A percentile compares a stretch with the other conserved stretches of the same genome.
phyloP scores from a whole-genome alignment of 2,329 filamentous ascomycete species.

The Aspergillus calidoustus region DNA sequence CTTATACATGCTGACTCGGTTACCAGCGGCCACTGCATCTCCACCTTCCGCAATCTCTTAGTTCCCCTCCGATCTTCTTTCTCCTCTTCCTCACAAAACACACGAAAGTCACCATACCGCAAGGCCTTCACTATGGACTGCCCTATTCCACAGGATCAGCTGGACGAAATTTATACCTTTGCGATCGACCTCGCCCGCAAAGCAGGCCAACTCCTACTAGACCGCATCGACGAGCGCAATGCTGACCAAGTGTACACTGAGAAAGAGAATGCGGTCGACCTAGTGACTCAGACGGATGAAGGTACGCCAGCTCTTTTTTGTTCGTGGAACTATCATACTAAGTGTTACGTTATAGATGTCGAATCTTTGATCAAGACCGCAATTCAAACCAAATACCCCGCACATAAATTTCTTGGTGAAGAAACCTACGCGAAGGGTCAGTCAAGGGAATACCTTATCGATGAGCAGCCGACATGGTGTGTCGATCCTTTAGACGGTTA shows the following conservation, averaged over 20 bases:
- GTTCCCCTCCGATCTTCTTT: constrained; percentile 6
- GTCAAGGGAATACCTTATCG: constrained; percentile 71
- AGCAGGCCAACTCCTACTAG: constrained; percentile 70
- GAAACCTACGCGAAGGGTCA: constrained; percentile 73
- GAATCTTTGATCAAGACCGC: constrained; percentile 70
- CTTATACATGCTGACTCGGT: constrained; percentile 5
- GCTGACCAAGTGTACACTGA: constrained; percentile 57
- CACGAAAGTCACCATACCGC: background rate
- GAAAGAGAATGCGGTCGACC: constrained; percentile 76
- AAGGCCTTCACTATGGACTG: constrained; percentile 2
- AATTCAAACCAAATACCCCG: constrained; percentile 65
- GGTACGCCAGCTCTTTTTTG: constrained; percentile 49
- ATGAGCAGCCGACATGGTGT: constrained; percentile 70
- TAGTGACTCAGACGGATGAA: constrained; percentile 77
- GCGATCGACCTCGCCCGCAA: constrained; percentile 71
- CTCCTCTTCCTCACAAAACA: background rate
- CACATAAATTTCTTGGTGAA: constrained; percentile 75
- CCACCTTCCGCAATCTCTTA: background rate
- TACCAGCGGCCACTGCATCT: constrained; percentile 10
- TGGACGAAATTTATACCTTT: constrained; percentile 71
- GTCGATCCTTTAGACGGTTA: constrained; percentile 74
- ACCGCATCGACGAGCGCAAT: constrained; percentile 64
- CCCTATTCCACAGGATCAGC: constrained; percentile 45
- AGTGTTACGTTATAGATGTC: constrained; percentile 58
- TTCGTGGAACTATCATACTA: background rate